Evolutionary conservation across 352 stramenopile genomes (phyloP).

Genomic region (Globisporangium camurandrum): DNA sequence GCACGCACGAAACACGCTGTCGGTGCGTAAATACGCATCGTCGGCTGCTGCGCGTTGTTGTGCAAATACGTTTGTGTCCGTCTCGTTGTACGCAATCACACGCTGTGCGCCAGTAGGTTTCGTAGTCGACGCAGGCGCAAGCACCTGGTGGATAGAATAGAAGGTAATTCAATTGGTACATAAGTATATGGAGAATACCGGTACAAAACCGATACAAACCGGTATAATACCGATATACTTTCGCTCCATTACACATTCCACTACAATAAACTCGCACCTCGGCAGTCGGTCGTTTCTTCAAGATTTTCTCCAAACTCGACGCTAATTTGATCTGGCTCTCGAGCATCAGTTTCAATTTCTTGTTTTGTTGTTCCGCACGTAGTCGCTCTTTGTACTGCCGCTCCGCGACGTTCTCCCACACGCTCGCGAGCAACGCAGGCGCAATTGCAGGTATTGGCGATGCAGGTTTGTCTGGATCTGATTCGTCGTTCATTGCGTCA

Average conservation of each 20-base stretch:
- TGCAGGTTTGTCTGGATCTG: not conserved
- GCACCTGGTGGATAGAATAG: too few relatives aligned
- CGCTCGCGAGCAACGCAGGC: constrained; percentile 8
- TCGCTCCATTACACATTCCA: not conserved
- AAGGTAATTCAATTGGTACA: too few relatives aligned
- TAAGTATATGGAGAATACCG: not conserved
- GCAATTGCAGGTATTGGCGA: constrained; percentile 16
- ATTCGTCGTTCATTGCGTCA: not conserved
- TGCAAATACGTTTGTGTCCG: constrained; percentile 5
- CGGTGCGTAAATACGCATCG: constrained; percentile 2
- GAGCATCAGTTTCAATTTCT: constrained; percentile 20
- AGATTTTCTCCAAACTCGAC: constrained; percentile 13
- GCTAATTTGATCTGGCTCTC: constrained; percentile 22
- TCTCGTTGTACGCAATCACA: constrained; percentile 7
- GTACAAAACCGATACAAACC: not conserved
- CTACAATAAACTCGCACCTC: constrained; percentile 4
- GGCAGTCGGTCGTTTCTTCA: constrained; percentile 15
- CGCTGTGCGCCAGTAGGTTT: constrained; percentile 2
- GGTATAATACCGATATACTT: not conserved
- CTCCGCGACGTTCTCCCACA: constrained; percentile 25
- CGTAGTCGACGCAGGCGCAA: constrained; percentile 1
- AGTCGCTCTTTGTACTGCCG: constrained; percentile 17
- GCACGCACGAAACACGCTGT: constrained; percentile 1
- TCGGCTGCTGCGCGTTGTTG: constrained; percentile 3
- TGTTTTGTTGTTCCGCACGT: constrained; percentile 22